Percentiles rank a stretch among this genome's conserved stretches.
These are phyloP conservation scores for Podaxis rugospora DNA, from an alignment of 768 basidiomycete species.

Conservation along the genomic window DNA sequence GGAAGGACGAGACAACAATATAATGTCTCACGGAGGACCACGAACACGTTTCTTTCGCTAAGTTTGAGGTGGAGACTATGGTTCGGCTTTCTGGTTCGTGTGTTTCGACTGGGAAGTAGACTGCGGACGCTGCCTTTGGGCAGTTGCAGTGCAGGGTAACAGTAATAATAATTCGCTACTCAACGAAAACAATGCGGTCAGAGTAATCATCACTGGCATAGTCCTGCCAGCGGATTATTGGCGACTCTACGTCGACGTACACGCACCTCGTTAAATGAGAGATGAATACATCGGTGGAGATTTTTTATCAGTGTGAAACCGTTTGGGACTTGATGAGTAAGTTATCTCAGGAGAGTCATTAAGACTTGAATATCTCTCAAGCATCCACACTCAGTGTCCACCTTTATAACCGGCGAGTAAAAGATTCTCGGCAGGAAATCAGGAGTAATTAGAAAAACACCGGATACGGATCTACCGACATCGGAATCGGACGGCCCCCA, in stretches of 20 bases:
- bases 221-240: background rate
- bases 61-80: background rate
- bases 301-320: background rate
- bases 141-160: background rate
- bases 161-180: background rate
- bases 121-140: background rate
- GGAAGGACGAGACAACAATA: background rate
- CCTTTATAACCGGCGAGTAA: no score
- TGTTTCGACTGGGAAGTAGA: background rate
- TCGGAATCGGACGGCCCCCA: no score
- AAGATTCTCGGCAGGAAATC: no score
- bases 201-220: background rate
- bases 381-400: no score
- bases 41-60: background rate
- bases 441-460: no score
- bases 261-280: background rate
- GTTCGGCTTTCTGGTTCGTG: background rate
- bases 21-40: background rate
- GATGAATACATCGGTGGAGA: background rate
- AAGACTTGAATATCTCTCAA: background rate
- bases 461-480: no score
- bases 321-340: background rate
- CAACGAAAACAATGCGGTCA: background rate
- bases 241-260: background rate
- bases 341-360: background rate